Percentiles rank a stretch among this genome's conserved stretches.
These are phyloP conservation scores for Plasmodium gonderi DNA, from an alignment of 169 alveolate species.

Conservation along the genomic window DNA sequence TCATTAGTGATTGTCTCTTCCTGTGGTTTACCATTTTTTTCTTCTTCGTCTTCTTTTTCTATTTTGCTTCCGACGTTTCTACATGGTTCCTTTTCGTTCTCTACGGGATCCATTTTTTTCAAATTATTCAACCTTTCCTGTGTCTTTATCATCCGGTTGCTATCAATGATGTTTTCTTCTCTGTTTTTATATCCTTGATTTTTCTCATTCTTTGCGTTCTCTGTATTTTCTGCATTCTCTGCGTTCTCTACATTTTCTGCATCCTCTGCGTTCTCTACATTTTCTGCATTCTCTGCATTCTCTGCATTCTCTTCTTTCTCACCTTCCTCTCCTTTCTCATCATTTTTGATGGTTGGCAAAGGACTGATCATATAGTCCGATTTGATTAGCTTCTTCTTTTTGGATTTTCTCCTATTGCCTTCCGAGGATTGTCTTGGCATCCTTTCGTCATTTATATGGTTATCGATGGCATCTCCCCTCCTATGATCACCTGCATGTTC, in stretches of 20 bases:
- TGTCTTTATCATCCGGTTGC: not conserved
- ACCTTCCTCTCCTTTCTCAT: not conserved
- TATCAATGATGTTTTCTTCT: not conserved
- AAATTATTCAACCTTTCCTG: not conserved
- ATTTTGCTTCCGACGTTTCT: no score
- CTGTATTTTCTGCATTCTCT: not conserved
- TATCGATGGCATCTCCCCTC: not conserved
- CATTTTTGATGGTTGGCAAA: not conserved
- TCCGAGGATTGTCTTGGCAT: not conserved
- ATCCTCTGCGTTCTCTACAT: constrained; percentile 2
- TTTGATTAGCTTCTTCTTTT: constrained; percentile 13
- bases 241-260: not conserved
- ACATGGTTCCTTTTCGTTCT: no score
- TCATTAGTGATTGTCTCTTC: not conserved
- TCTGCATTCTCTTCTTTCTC: no score
- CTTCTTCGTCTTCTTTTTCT: not conserved
- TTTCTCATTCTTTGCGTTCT: not conserved
- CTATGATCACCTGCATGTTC: not conserved
- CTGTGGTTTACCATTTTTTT: not conserved
- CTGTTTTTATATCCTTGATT: not conserved
- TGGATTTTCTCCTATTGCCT: not conserved
- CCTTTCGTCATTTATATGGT: not conserved
- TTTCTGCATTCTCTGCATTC: not conserved
- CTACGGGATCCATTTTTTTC: not conserved
- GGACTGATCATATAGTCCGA: constrained; percentile 16